phyloP scores from a whole-genome alignment of 2,329 filamentous ascomycete genomes.

The Pseudogymnoascus destructans region DNA sequence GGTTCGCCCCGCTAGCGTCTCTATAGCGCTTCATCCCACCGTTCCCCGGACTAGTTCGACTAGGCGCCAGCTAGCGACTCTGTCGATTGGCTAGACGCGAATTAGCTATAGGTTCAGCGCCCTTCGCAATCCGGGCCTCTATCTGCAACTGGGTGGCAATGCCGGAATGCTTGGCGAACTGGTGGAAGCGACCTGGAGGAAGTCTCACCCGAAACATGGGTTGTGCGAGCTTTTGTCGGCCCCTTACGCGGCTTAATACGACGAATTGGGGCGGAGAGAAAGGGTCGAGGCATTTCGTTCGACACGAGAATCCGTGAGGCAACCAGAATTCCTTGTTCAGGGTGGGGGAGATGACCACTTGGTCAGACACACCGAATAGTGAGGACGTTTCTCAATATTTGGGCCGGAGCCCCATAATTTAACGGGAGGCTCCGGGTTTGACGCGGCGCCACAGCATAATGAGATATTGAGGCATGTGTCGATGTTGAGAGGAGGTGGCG shows the following conservation, averaged over 20 bases:
- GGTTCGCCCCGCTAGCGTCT: not conserved
- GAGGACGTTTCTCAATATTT: not conserved
- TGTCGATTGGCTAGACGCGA: not conserved
- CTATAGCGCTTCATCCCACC: not conserved
- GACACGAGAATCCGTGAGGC: not conserved
- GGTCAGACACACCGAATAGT: not conserved
- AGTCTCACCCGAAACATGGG: not conserved
- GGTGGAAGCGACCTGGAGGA: not conserved
- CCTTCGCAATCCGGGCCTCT: not conserved
- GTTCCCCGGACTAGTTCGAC: not conserved
- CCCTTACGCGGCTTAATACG: not conserved
- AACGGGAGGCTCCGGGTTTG: not conserved
- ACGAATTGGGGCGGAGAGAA: not conserved
- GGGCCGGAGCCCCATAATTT: not conserved
- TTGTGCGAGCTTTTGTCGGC: not conserved
- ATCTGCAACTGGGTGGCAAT: not conserved
- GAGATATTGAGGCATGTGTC: not conserved
- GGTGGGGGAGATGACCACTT: not conserved
- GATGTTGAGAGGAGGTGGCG: not conserved
- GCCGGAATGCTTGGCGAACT: not conserved
- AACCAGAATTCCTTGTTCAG: not conserved
- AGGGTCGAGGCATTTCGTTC: not conserved
- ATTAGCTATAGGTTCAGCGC: not conserved
- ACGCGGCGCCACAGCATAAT: not conserved
- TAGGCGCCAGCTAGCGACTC: not conserved